These are phyloP conservation scores for Colletotrichum cordylinicola DNA, from an alignment of 2,329 filamentous ascomycete species.

Conservation along the genomic window DNA sequence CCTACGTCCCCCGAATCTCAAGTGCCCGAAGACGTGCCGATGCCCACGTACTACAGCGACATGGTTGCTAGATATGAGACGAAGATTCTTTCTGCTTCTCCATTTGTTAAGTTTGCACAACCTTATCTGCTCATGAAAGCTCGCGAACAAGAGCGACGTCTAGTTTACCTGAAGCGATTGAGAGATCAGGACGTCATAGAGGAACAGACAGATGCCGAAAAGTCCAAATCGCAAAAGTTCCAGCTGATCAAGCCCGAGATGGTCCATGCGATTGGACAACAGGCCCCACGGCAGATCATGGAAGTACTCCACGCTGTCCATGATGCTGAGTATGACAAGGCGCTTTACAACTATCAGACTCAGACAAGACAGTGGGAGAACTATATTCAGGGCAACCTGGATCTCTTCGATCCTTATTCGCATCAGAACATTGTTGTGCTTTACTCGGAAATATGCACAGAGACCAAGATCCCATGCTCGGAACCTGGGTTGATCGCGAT, in stretches of 20 bases:
- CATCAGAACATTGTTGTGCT: conserved; percentile 97
- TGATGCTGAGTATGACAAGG: conserved; percentile 96
- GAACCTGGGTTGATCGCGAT: conserved; percentile 91
- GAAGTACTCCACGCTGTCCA: conserved; percentile 95
- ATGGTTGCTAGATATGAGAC: conserved; percentile 94
- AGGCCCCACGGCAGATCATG: conserved; percentile 84
- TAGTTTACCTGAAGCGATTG: conserved; percentile 82
- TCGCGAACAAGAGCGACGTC: conserved; percentile 84
- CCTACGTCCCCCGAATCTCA: conserved; percentile 56
- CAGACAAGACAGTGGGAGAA: conserved; percentile 97
- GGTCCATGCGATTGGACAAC: conserved; percentile 84
- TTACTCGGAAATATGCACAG: conserved; percentile 92
- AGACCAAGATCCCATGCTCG: conserved; percentile 90
- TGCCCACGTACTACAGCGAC: conserved; percentile 93
- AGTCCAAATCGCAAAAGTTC: conserved; percentile 73
- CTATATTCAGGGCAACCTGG: conserved; percentile 85
- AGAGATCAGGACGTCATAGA: conserved; percentile 75
- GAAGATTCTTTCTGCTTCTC: conserved; percentile 91
- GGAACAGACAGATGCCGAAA: conserved; percentile 63
- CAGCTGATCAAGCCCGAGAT: conserved; percentile 94
- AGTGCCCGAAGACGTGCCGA: conserved; percentile 78
- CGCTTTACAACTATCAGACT: conserved; percentile 89
- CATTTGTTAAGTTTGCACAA: conserved; percentile 93
- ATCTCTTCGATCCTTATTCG: conserved; percentile 92
- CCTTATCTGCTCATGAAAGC: conserved; percentile 93